phyloP scores from a whole-genome alignment of 139 green algal genomes.

The Protoeuglena noctilucae region DNA sequence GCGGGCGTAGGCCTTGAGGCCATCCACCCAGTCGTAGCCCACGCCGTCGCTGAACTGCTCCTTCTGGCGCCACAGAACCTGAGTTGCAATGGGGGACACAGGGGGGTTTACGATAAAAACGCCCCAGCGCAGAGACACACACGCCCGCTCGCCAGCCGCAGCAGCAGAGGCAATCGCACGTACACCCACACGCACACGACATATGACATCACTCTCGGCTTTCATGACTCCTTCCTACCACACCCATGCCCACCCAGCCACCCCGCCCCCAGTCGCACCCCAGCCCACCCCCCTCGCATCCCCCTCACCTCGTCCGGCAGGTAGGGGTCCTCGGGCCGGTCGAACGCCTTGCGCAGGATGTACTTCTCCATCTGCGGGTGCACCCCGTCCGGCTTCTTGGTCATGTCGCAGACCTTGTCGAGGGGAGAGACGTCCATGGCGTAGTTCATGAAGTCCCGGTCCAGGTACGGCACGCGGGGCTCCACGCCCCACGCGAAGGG shows the following conservation, averaged over 20 bases:
- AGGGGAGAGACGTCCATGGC: constrained; percentile 75
- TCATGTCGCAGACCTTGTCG: constrained; percentile 77
- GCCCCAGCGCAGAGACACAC: too few relatives aligned
- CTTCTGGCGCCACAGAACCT: constrained; percentile 90
- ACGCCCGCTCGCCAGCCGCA: too few relatives aligned
- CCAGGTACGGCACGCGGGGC: constrained; percentile 87
- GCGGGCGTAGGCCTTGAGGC: constrained; percentile 50
- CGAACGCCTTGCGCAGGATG: constrained; percentile 91
- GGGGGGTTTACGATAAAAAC: background rate
- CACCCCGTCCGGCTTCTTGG: constrained; percentile 37
- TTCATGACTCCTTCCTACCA: too few relatives aligned
- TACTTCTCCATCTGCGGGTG: constrained; percentile 87
- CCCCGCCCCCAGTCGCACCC: too few relatives aligned
- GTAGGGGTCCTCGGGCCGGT: constrained; percentile 69
- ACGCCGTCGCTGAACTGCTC: constrained; percentile 98
- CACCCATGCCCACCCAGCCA: too few relatives aligned
- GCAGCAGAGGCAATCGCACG: background rate
- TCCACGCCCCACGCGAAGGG: constrained; percentile 88
- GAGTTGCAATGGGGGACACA: constrained; percentile 3
- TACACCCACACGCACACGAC: background rate
- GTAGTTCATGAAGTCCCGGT: constrained; percentile 64
- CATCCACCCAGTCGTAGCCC: constrained; percentile 74
- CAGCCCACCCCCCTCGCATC: too few relatives aligned
- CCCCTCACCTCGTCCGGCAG: constrained; percentile 45
- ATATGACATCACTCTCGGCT: too few relatives aligned